A percentile compares a stretch with the other conserved stretches of the same genome.
Conservation (phyloP, 768 basidiomycete genomes). For the Calocera viscosa region DNA sequence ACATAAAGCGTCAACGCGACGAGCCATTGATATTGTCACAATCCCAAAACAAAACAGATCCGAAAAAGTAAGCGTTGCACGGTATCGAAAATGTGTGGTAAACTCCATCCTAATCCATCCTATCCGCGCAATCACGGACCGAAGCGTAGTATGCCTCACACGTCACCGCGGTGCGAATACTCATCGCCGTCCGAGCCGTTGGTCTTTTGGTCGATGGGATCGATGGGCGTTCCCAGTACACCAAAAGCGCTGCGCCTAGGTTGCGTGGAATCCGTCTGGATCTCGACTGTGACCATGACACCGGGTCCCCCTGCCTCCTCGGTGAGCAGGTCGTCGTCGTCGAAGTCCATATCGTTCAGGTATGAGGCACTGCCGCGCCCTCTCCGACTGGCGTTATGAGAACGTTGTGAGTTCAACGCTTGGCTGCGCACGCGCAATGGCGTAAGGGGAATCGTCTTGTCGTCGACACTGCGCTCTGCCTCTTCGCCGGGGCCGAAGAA, state of each 20-base stretch:
- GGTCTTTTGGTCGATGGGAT: neutral
- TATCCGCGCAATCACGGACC: neutral
- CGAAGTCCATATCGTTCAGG: neutral
- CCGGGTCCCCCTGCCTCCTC: neutral
- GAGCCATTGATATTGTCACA: conserved; percentile 7
- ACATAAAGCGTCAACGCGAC: neutral
- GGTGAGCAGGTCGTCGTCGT: neutral
- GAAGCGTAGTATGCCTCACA: neutral
- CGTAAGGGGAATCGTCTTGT: neutral
- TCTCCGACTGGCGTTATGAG: neutral
- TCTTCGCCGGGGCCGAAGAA: conserved; percentile 4
- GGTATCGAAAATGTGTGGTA: conserved; percentile 8
- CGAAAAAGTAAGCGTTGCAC: neutral
- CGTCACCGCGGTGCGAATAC: neutral
- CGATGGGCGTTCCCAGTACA: neutral
- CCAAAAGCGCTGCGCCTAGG: neutral
- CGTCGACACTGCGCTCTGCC: conserved; percentile 3
- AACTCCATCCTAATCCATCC: neutral
- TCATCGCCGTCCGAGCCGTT: neutral
- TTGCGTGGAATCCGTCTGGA: neutral
- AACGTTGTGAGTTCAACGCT: neutral
- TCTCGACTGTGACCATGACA: neutral
- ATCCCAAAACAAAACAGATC: neutral
- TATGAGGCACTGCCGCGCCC: neutral
- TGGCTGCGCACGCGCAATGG: neutral